Percentiles rank a stretch among this genome's conserved stretches.
These are phyloP conservation scores for Nelumbo lutea DNA, from an alignment of 164 flowering plant species.

Conservation along the genomic window DNA sequence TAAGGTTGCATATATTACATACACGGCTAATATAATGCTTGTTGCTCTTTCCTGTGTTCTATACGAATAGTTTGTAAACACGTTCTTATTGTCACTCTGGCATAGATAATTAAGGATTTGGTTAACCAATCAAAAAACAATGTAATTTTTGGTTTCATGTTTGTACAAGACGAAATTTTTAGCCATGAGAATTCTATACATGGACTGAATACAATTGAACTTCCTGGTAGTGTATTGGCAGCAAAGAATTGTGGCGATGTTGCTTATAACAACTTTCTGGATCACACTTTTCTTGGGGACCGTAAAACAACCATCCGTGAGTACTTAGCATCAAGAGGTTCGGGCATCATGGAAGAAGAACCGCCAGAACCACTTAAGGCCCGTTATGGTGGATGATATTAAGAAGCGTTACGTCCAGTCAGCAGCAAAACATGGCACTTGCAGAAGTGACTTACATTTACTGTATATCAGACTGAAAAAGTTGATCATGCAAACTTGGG, in stretches of 20 bases:
- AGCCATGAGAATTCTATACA: neutral
- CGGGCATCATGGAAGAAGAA: slow-evolving; percentile 93
- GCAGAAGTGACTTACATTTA: neutral
- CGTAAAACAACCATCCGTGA: slow-evolving; percentile 70
- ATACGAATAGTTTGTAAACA: no score
- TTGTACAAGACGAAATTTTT: neutral
- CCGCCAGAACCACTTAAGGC: slow-evolving; percentile 70
- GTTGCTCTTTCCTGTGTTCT: no score
- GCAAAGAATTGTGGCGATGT: slow-evolving; percentile 60
- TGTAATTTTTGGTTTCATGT: neutral
- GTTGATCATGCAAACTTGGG: neutral
- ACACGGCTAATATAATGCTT: no score
- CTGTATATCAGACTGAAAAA: neutral
- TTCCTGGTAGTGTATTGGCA: slow-evolving; percentile 66
- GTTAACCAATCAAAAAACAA: no score
- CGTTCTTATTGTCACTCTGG: no score
- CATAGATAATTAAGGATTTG: no score
- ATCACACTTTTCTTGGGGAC: slow-evolving; percentile 83
- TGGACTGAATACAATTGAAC: neutral
- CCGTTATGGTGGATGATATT: slow-evolving; percentile 69
- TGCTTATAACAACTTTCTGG: slow-evolving; percentile 73
- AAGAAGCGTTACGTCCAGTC: neutral
- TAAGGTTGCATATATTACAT: no score
- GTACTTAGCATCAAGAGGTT: slow-evolving; percentile 59
- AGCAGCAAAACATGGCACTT: neutral